Conservation (phyloP, 768 basidiomycete genomes). For the Mycena chlorophos region DNA sequence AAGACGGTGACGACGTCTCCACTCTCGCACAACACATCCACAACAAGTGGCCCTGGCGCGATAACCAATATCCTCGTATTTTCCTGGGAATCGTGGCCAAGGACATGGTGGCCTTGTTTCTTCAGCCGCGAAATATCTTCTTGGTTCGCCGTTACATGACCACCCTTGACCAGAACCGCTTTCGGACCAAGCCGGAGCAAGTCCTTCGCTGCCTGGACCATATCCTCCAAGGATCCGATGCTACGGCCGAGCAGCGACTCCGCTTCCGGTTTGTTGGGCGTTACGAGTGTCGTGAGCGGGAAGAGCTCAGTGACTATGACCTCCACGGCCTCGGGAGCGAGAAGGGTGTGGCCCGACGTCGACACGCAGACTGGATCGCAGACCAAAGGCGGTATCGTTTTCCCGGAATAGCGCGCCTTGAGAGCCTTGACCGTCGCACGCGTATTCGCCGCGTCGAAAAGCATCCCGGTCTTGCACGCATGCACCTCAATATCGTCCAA, state of each 20-base stretch:
- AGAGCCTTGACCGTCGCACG: conserved; percentile 54
- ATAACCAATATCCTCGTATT: conserved; percentile 63
- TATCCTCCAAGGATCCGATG: conserved; percentile 54
- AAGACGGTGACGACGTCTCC: conserved; percentile 48
- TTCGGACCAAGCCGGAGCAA: conserved; percentile 50
- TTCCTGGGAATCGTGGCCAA: conserved; percentile 46
- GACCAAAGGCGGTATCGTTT: conserved; percentile 54
- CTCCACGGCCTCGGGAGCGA: conserved; percentile 64
- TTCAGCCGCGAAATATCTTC: conserved; percentile 44
- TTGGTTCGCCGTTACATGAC: conserved; percentile 57
- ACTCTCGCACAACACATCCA: conserved; percentile 59
- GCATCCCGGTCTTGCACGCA: conserved; percentile 90
- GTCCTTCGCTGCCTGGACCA: conserved; percentile 56
- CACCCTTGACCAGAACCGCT: conserved; percentile 82
- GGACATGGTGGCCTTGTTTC: conserved; percentile 45
- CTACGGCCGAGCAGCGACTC: conserved; percentile 58
- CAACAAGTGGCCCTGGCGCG: conserved; percentile 44
- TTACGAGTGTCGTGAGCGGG: conserved; percentile 70
- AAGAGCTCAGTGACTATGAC: conserved; percentile 63
- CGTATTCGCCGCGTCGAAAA: conserved; percentile 60
- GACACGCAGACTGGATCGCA: conserved; percentile 92
- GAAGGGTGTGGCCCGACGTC: conserved; percentile 81
- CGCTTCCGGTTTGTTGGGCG: conserved; percentile 84
- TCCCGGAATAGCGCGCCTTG: conserved; percentile 36
- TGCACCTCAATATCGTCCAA: conserved; percentile 68